Evolutionary conservation across 345 rosid species (phyloP).

Genomic region (Eucalyptus erythrocorys): DNA sequence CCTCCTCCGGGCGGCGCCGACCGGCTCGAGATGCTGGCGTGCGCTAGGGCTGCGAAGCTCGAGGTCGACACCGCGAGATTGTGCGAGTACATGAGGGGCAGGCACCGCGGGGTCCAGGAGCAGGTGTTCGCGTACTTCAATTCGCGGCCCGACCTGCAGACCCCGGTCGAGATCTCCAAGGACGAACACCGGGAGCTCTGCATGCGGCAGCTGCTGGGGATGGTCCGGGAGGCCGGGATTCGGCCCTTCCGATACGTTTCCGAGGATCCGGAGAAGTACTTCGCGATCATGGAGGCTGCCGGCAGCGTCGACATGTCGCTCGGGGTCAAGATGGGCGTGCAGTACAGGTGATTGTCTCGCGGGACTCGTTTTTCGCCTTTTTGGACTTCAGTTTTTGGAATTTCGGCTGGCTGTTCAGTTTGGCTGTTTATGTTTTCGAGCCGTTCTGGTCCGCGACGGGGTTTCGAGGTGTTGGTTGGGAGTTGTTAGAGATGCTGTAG

Average conservation of each 20-base stretch:
- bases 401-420: neutral
- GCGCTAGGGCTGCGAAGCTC: constrained; percentile 24
- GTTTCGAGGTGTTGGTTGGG: neutral
- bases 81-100: constrained; percentile 56
- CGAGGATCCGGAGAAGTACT: constrained; percentile 82
- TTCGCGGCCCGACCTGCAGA: constrained; percentile 71
- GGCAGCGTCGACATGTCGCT: constrained; percentile 90
- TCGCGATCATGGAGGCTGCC: constrained; percentile 73
- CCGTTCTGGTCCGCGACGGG: neutral
- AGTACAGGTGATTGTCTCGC: constrained; percentile 47
- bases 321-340: constrained; percentile 93
- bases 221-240: constrained; percentile 72
- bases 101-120: constrained; percentile 74
- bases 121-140: constrained; percentile 46
- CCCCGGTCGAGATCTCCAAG: constrained; percentile 78
- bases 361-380: neutral
- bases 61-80: constrained; percentile 38
- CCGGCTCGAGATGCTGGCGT: constrained; percentile 14
- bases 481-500: neutral
- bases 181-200: constrained; percentile 84
- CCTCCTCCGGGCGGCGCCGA: neutral
- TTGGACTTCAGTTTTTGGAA: neutral
- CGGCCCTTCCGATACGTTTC: constrained; percentile 52
- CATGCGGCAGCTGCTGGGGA: constrained; percentile 63
- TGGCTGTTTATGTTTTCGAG: neutral